A percentile compares a stretch with the other conserved stretches of the same genome.
Conservation (phyloP, 805 yeast species). For the Wickerhamiella cacticola region DNA sequence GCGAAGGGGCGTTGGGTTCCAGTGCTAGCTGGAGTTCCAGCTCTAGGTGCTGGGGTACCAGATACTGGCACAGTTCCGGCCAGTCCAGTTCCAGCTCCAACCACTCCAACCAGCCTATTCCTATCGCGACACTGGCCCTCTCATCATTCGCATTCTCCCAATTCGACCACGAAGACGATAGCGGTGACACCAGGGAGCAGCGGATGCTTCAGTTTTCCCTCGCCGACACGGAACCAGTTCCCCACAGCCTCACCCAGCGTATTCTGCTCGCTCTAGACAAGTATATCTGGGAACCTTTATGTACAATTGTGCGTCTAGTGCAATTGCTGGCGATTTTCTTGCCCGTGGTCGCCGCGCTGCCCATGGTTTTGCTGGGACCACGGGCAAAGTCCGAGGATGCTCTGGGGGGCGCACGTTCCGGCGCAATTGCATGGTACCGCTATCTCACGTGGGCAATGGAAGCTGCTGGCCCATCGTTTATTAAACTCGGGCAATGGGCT, state of each 20-base stretch:
- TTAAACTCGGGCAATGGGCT: slow-evolving; percentile 92
- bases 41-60: no score
- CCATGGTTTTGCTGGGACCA: slow-evolving; percentile 41
- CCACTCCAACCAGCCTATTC: no score
- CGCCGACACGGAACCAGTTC: slow-evolving; percentile 11
- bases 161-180: slow-evolving; percentile 13
- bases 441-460: slow-evolving; percentile 58
- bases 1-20: no score
- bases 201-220: slow-evolving; percentile 18
- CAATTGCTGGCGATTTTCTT: slow-evolving; percentile 54
- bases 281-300: slow-evolving; percentile 53
- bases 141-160: slow-evolving; percentile 6
- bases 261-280: slow-evolving; percentile 13
- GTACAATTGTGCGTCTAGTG: slow-evolving; percentile 54
- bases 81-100: no score
- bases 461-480: slow-evolving; percentile 77
- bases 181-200: slow-evolving; percentile 18
- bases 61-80: no score
- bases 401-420: slow-evolving; percentile 37
- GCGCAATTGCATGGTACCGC: slow-evolving; percentile 60
- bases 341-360: slow-evolving; percentile 57
- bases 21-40: no score
- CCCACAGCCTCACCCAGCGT: slow-evolving; percentile 8
- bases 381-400: slow-evolving; percentile 25
- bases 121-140: slow-evolving; percentile 6